Conservation (phyloP, 345 rosid species). For the Trapa incisa region DNA sequence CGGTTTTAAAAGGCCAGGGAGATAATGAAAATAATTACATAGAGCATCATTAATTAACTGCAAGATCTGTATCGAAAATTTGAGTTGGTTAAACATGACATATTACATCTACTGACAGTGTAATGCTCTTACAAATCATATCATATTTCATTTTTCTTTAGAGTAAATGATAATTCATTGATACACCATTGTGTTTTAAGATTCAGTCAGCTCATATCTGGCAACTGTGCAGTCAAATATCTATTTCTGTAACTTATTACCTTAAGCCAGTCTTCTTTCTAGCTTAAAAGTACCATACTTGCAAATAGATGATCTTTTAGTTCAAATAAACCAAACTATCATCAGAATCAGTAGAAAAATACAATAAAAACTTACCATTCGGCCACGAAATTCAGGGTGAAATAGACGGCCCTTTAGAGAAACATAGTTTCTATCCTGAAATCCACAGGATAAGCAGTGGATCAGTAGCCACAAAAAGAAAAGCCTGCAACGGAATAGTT, state of each 20-base stretch:
- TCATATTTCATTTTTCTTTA: background rate
- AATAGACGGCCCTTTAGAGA: slow-evolving; percentile 50
- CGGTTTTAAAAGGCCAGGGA: background rate
- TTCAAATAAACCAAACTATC: background rate
- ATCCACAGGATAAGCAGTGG: background rate
- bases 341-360: background rate
- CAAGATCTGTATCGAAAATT: background rate
- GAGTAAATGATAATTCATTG: background rate
- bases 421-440: slow-evolving; percentile 83
- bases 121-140: background rate
- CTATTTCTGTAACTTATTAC: background rate
- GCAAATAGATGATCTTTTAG: background rate
- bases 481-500: too few species aligned
- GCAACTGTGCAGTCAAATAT: background rate
- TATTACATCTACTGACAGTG: background rate
- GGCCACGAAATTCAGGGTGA: slow-evolving; percentile 92
- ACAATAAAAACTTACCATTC: slow-evolving; percentile 52
- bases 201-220: background rate
- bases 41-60: background rate
- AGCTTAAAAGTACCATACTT: background rate
- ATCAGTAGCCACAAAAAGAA: background rate
- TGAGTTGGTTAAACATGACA: background rate
- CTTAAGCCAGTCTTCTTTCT: background rate
- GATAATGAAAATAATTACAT: background rate
- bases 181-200: background rate